Base-by-base conservation (phyloP, 2,329 filamentous ascomycete species). In the Trichoderma sp. region DNA sequence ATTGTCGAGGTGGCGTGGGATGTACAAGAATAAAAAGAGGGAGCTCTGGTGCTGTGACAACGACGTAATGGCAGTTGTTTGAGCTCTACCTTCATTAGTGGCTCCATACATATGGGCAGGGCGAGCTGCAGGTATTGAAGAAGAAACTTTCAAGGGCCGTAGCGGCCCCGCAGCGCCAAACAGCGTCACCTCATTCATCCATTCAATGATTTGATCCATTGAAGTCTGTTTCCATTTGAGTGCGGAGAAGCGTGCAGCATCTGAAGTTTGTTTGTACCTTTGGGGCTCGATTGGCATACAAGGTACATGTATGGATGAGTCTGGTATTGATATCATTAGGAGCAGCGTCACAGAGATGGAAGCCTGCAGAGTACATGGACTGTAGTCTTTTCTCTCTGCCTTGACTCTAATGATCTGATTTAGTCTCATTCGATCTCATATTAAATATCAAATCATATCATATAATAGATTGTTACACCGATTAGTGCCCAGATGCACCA, bases 101-200 rank as follows among this genome's bases (percentile, higher is more conserved):
- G 57, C 47, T 53, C 57, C 57, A 53, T 57, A 23, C 32, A 57
- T 58, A 43, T 39, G 26, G 30, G 34, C 65, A 50, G 62, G 62
- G 62, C 62, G 39, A 43, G n/a, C 43, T 50, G 15, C n/a, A 53
- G 47, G 13, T 17, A 32, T 13, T 47, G 66, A 64, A 63, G 43
- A 64, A 55, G 39, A 43, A 43, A 36, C 47, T 67, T 55, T 26
- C 43, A 34, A 28, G 61, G 50, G 63, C 63, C 17, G 63, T 20
- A 39, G 63, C 47, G 50, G 64, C 68, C 59, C 68, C 68, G 68
- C 68, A 70, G 47, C 47, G 32, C 64, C 50, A 20, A 39, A n/a
- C 47, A 20, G 30, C 32, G 58, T 50, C 43, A 23, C 47, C 6
- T 53, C 47, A 53, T 23, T 23, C 9, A 50, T n/a, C 17, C 43